Percentiles rank a stretch among this genome's conserved stretches.
Conservation (phyloP, 495 filamentous ascomycete genomes). For the Penicillium argentinense region DNA sequence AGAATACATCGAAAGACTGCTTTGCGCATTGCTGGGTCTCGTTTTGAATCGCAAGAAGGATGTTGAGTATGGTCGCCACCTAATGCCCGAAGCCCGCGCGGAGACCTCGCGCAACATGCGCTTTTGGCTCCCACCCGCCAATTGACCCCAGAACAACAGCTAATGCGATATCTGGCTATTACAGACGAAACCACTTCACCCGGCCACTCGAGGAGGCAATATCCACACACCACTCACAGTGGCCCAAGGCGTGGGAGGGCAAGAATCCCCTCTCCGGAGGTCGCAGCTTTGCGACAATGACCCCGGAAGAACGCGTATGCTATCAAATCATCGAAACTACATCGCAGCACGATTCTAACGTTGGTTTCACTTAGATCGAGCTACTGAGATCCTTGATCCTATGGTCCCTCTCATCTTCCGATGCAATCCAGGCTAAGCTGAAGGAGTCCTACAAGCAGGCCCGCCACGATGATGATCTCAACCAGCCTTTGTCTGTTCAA, state of each 20-base stretch:
- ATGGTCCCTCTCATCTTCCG: slow-evolving; percentile 90
- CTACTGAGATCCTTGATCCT: slow-evolving; percentile 78
- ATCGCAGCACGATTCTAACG: slow-evolving; percentile 20
- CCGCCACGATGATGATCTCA: slow-evolving; percentile 87
- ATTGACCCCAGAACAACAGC: slow-evolving; percentile 9
- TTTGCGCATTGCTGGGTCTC: slow-evolving; percentile 85
- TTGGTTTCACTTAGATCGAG: slow-evolving; percentile 59
- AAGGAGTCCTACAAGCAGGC: slow-evolving; percentile 87
- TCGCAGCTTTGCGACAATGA: slow-evolving; percentile 75
- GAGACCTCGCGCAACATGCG: slow-evolving; percentile 8
- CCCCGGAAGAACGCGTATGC: slow-evolving; percentile 75
- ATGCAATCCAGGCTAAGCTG: slow-evolving; percentile 74
- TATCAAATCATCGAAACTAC: background rate
- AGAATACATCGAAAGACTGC: slow-evolving; percentile 78
- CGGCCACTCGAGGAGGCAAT: slow-evolving; percentile 94
- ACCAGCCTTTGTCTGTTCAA: slow-evolving; percentile 90
- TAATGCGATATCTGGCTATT: slow-evolving; percentile 9
- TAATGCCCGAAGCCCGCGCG: slow-evolving; percentile 13
- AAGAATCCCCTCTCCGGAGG: slow-evolving; percentile 81
- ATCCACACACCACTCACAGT: slow-evolving; percentile 79
- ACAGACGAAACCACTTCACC: slow-evolving; percentile 66
- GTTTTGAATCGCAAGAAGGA: slow-evolving; percentile 96
- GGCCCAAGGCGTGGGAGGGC: slow-evolving; percentile 83
- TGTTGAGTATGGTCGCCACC: slow-evolving; percentile 77
- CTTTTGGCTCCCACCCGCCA: slow-evolving; percentile 10